phyloP scores from a whole-genome alignment of 2,329 filamentous ascomycete species.

The Periconia sp. region DNA sequence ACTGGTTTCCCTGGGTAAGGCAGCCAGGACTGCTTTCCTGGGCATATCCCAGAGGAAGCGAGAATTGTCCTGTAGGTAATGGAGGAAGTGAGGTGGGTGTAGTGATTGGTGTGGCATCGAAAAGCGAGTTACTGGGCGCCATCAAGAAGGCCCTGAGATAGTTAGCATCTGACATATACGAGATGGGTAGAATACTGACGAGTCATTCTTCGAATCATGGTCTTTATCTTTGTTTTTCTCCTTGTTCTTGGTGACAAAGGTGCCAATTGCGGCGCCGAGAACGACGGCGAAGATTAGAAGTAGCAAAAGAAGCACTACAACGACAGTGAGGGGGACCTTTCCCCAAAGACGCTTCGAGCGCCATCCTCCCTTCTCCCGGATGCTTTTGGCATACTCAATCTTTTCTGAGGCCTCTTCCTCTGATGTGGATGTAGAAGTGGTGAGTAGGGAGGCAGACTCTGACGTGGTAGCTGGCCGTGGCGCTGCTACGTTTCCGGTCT shows the following conservation, averaged over 20 bases:
- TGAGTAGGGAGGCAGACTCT: slow-evolving; percentile 33
- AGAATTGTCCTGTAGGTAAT: slow-evolving; percentile 58
- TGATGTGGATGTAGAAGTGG: slow-evolving; percentile 8
- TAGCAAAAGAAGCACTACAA: slow-evolving; percentile 53
- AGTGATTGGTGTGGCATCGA: slow-evolving; percentile 59
- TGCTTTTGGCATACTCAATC: slow-evolving; percentile 24
- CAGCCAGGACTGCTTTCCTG: slow-evolving; percentile 58
- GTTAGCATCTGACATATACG: slow-evolving; percentile 19
- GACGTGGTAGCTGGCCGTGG: slow-evolving; percentile 32
- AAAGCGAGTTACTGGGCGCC: slow-evolving; percentile 53
- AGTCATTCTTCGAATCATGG: slow-evolving; percentile 23
- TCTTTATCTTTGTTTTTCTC: slow-evolving; percentile 22
- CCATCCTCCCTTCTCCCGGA: slow-evolving; percentile 40
- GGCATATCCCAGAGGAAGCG: slow-evolving; percentile 54
- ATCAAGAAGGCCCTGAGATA: slow-evolving; percentile 25
- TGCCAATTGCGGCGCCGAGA: slow-evolving; percentile 61
- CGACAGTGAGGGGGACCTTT: slow-evolving; percentile 58
- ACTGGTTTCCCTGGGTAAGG: slow-evolving; percentile 52
- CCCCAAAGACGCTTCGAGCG: slow-evolving; percentile 56
- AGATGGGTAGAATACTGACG: slow-evolving; percentile 28
- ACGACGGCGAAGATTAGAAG: slow-evolving; percentile 54
- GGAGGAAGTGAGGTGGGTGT: slow-evolving; percentile 52
- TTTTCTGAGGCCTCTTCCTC: slow-evolving; percentile 38
- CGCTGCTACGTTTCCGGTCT: slow-evolving; percentile 31
- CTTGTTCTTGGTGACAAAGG: slow-evolving; percentile 54